Conservation (phyloP, 73 alveolate genomes). For the Diophrys sp. region DNA sequence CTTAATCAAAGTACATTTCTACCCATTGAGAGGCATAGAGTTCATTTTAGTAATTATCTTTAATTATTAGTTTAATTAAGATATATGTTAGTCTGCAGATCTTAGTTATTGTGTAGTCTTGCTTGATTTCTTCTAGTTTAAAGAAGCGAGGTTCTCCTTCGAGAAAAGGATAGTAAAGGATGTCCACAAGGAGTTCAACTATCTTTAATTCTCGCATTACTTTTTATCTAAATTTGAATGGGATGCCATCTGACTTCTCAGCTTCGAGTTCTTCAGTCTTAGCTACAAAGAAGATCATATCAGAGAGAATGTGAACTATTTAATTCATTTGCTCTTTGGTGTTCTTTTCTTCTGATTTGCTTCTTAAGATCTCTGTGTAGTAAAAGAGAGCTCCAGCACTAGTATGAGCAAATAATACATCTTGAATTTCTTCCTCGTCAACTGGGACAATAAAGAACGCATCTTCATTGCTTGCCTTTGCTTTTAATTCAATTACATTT, state of each 20-base stretch:
- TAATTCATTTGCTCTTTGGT: constrained; percentile 6
- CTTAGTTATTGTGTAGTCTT: not conserved
- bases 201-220: constrained; percentile 23
- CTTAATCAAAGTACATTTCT: constrained; percentile 29
- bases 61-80: constrained; percentile 16
- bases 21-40: constrained; percentile 42
- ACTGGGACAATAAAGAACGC: constrained; percentile 45
- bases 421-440: constrained; percentile 28
- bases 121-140: not conserved
- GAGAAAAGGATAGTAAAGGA: constrained; percentile 16
- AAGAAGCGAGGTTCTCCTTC: not conserved
- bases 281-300: constrained; percentile 21
- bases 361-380: constrained; percentile 3
- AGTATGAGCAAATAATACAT: constrained; percentile 50
- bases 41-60: constrained; percentile 17
- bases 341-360: not conserved
- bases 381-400: constrained; percentile 15
- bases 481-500: constrained; percentile 30
- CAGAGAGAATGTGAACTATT: constrained; percentile 22
- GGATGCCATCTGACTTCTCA: constrained; percentile 22
- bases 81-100: constrained; percentile 13
- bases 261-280: constrained; percentile 26
- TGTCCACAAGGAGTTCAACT: constrained; percentile 18
- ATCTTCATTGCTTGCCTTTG: constrained; percentile 50
- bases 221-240: constrained; percentile 16